Base-by-base conservation (phyloP, 345 rosid genomes). In the Eucalyptus cloeziana region DNA sequence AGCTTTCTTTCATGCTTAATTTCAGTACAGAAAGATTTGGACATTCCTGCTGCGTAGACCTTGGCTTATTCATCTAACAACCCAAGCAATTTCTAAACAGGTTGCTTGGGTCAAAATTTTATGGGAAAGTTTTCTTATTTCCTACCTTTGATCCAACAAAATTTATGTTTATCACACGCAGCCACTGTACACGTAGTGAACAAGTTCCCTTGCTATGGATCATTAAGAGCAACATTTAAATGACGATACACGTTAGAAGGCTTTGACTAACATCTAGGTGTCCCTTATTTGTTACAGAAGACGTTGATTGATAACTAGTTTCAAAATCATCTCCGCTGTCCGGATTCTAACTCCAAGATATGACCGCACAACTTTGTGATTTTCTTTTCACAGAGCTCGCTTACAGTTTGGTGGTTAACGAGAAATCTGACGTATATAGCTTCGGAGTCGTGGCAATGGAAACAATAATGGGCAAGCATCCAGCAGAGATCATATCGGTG, bases 351-450 rank as follows among this genome's bases (percentile, higher is more conserved):
- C 49, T 44, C 37, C 31, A n/a, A 64, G 86, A 27, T 10, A 47
- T 44, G 9, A 85, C 10, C 7, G 19, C 4, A 85, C 86, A 27
- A 85, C 52, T 85, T 85, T 50, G 21, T 11, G 8, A n/a, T n/a
- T 64, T 16, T 64, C 71, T 14, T 64, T 64, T 85, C 37, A 13
- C 86, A 92, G 91, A 92, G 87, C 86, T 92, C 76, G 90, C 92
- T 30, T 92, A 89, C 80, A 87, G 88, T 31, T 83, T 91, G 92
- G 62, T 51, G 58, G 85, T 89, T 13, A 91, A 51, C 6, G 85
- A 91, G 90, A 92, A 92, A 76, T 87, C 88, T 8, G 92, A 91
- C 47, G 88, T 88, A 5, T 91, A 88, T 58, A 89, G 92, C 80
- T 91, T 90, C 10, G 89, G 92, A 27, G 91, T 92, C 3, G 86